These are phyloP conservation scores for Nakazawaea pomicola DNA, from an alignment of 805 yeast genomes.

Conservation along the genomic window DNA sequence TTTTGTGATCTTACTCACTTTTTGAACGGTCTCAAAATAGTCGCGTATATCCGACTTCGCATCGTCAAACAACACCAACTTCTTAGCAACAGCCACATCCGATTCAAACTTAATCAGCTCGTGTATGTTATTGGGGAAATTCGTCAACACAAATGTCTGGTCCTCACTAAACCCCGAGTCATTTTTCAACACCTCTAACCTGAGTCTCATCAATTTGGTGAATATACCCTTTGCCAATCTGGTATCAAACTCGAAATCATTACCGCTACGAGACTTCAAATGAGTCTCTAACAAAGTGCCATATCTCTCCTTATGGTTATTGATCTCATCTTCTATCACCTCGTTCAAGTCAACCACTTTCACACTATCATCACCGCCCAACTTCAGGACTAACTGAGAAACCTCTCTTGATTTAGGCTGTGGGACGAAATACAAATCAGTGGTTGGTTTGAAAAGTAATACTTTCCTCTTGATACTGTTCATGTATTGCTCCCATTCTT, in stretches of 20 bases:
- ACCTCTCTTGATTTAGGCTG: constrained; percentile 20
- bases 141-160: constrained; percentile 45
- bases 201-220: constrained; percentile 44
- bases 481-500: constrained; percentile 41
- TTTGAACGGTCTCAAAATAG: constrained; percentile 65
- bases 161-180: constrained; percentile 21
- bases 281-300: constrained; percentile 42
- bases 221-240: constrained; percentile 38
- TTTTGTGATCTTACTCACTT: constrained; percentile 25
- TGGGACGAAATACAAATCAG: constrained; percentile 21
- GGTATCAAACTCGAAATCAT: constrained; percentile 25
- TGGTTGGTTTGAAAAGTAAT: constrained; percentile 18
- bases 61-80: constrained; percentile 31
- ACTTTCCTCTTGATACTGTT: constrained; percentile 25
- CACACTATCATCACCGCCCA: constrained; percentile 18
- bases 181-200: constrained; percentile 25
- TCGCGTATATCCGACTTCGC: constrained; percentile 41
- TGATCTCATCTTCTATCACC: constrained; percentile 41
- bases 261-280: constrained; percentile 19
- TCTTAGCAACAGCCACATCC: constrained; percentile 48
- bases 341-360: constrained; percentile 46
- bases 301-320: constrained; percentile 39
- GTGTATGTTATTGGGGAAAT: constrained; percentile 57
- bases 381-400: neutral
- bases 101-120: constrained; percentile 74